Conservation (phyloP, 768 basidiomycete genomes). For the Leccinum uliginosum region DNA sequence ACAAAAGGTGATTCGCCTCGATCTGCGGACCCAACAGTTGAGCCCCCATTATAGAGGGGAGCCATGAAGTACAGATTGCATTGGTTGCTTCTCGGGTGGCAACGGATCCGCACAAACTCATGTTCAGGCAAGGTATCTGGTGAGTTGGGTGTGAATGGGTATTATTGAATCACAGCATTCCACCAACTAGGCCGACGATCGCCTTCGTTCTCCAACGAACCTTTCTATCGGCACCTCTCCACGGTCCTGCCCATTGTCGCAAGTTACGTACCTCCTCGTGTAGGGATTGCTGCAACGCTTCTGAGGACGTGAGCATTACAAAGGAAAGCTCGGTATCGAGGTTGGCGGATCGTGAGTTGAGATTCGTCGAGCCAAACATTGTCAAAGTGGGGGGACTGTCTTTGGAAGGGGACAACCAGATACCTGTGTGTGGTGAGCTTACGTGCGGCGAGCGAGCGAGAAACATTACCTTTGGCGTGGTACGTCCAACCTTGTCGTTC, state of each 20-base stretch:
- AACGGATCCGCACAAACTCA: not conserved
- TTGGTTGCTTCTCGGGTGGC: not conserved
- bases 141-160: constrained; percentile 8
- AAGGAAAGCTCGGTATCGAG: constrained; percentile 93
- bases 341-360: constrained; percentile 86
- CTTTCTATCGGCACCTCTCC: constrained; percentile 55
- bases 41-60: not conserved
- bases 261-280: constrained; percentile 52
- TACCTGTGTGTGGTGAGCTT: constrained; percentile 43
- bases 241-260: constrained; percentile 45
- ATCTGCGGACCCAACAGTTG: constrained; percentile 1
- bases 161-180: constrained; percentile 51
- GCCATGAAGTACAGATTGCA: not conserved
- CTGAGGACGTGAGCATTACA: constrained; percentile 67
- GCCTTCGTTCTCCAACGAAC: constrained; percentile 62
- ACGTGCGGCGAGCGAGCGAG: not conserved
- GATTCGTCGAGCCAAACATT: constrained; percentile 91
- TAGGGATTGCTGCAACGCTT: constrained; percentile 44
- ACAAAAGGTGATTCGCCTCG: not conserved
- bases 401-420: constrained; percentile 72
- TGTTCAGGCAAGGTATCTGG: not conserved
- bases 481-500: constrained; percentile 90
- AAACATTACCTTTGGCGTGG: constrained; percentile 83
- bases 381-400: constrained; percentile 60
- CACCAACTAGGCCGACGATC: constrained; percentile 59